Percentiles rank a stretch among this genome's conserved stretches.
Evolutionary conservation across 805 yeast species (phyloP).

Genomic region (Saccharomycopsis sp.): DNA sequence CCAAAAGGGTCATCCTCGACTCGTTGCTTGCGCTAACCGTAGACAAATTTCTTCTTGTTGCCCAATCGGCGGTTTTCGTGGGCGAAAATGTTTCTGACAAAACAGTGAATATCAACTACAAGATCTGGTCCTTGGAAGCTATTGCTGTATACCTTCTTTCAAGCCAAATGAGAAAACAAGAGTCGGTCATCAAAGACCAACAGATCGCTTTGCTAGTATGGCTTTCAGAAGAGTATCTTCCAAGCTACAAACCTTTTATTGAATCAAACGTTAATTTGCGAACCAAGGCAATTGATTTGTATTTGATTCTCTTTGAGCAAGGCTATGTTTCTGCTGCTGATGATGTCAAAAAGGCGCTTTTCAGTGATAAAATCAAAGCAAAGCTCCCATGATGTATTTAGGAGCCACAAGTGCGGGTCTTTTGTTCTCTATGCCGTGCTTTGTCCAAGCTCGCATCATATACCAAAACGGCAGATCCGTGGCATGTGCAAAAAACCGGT

Average conservation of each 20-base stretch:
- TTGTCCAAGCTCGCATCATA: background rate
- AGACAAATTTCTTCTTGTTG: background rate
- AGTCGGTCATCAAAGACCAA: no score
- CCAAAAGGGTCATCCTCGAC: background rate
- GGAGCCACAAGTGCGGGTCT: no score
- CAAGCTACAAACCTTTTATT: background rate
- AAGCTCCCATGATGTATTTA: background rate
- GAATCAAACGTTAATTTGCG: background rate
- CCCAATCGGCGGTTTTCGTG: background rate
- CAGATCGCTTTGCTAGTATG: background rate
- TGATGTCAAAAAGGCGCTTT: background rate
- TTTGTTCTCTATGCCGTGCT: no score
- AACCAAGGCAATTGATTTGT: background rate
- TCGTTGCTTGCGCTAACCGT: background rate
- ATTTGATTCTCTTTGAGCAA: background rate
- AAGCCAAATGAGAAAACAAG: no score
- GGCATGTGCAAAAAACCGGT: background rate
- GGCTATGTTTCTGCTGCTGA: background rate
- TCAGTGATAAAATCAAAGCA: background rate
- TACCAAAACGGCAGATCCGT: background rate
- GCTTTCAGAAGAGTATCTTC: background rate
- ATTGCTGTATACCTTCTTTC: background rate
- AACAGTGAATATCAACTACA: background rate
- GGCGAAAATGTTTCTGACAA: background rate
- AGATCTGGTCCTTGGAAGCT: background rate